Conservation (phyloP, 2,329 filamentous ascomycete genomes). For the Xylariaceae sp. region DNA sequence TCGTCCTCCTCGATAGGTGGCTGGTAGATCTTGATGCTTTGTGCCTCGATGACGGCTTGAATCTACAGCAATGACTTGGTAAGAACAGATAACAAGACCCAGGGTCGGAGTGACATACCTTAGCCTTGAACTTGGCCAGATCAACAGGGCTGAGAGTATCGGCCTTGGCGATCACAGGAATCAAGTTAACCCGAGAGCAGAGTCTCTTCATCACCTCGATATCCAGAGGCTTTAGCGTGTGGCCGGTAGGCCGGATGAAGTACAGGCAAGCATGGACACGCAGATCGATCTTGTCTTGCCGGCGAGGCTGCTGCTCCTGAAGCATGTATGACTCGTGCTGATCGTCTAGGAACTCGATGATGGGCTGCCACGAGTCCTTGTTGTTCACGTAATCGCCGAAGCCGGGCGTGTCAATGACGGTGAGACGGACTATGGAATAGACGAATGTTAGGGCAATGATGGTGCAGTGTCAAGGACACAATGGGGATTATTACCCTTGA, state of each 20-base stretch:
- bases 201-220: constrained; percentile 99
- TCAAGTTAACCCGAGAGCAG: constrained; percentile 95
- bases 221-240: constrained; percentile 96
- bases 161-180: constrained; percentile 97
- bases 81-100: background rate
- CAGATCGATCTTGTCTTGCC: constrained; percentile 97
- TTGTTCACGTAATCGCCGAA: constrained; percentile 99
- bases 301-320: constrained; percentile 98
- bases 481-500: constrained; percentile 67
- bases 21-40: constrained; percentile 99
- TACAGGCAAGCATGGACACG: constrained; percentile 98
- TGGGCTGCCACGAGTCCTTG: constrained; percentile 99
- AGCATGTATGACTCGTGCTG: constrained; percentile 99
- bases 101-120: constrained; percentile 52
- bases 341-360: constrained; percentile 99
- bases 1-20: constrained; percentile 98
- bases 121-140: constrained; percentile 88
- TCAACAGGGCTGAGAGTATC: constrained; percentile 93
- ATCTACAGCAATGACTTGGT: constrained; percentile 52
- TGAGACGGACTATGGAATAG: constrained; percentile 71
- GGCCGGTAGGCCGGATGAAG: constrained; percentile 97
- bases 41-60: constrained; percentile 89
- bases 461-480: background rate
- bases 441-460: constrained; percentile 14
- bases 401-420: constrained; percentile 96